Evolutionary conservation across 73 alveolate genomes (phyloP).

Genomic region (Tetrahymena thermophila): DNA sequence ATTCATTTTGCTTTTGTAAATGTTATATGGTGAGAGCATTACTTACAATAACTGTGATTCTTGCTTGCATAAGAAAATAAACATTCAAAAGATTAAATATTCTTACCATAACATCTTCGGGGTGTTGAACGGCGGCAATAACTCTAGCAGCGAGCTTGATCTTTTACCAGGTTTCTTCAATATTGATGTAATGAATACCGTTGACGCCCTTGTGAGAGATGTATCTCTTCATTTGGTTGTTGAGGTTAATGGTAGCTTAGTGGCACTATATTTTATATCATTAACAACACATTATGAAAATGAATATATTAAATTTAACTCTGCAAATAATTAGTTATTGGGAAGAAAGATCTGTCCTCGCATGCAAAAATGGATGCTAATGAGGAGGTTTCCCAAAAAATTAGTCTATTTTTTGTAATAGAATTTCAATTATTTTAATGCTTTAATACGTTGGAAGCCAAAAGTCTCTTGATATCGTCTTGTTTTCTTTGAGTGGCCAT

Average conservation of each 20-base stretch:
- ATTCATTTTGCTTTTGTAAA: background rate
- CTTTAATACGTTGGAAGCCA: conserved; percentile 37
- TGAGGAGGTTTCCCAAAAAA: background rate
- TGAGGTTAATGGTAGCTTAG: conserved; percentile 69
- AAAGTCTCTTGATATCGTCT: conserved; percentile 44
- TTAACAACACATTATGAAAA: background rate
- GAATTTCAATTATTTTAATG: background rate
- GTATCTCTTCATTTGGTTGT: conserved; percentile 64
- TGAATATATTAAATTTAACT: background rate
- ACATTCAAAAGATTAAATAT: background rate
- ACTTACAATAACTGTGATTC: background rate
- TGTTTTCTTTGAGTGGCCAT: conserved; percentile 34
- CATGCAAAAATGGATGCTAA: background rate
- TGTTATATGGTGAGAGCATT: background rate
- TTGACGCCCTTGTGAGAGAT: conserved; percentile 60
- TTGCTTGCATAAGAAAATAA: background rate
- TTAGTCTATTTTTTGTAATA: background rate
- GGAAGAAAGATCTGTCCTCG: background rate
- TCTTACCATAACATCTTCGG: conserved; percentile 67
- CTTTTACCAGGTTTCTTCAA: conserved; percentile 82
- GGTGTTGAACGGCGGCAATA: conserved; percentile 80
- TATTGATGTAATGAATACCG: conserved; percentile 59
- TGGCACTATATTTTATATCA: conserved; percentile 25
- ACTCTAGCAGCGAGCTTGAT: conserved; percentile 87
- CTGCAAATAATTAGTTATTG: background rate